Evolutionary conservation across 2,329 filamentous ascomycete species (phyloP).

Genomic region (Bipolaris sorokiniana): DNA sequence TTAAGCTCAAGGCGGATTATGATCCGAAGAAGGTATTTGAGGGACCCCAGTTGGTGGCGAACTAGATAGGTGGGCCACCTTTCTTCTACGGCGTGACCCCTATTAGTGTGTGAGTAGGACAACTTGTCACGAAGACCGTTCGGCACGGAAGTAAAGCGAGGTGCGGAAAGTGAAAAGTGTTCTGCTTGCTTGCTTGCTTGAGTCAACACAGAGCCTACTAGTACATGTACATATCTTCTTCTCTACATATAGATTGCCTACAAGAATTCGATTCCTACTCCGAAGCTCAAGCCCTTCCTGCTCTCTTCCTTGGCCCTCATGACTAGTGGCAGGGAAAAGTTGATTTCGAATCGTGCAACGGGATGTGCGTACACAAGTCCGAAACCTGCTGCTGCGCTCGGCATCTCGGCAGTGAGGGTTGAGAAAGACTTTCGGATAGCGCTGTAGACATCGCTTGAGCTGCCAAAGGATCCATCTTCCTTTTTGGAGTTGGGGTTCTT

Average conservation of each 20-base stretch:
- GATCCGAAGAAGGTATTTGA: slow-evolving; percentile 43
- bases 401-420: slow-evolving; percentile 75
- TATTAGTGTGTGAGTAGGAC: background rate
- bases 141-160: background rate
- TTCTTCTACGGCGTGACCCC: no score
- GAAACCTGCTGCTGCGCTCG: slow-evolving; percentile 84
- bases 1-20: slow-evolving; percentile 41
- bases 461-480: slow-evolving; percentile 52
- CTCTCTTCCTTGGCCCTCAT: slow-evolving; percentile 82
- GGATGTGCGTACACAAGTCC: slow-evolving; percentile 95
- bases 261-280: slow-evolving; percentile 96
- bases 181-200: slow-evolving; percentile 12
- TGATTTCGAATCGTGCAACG: slow-evolving; percentile 90
- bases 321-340: slow-evolving; percentile 88
- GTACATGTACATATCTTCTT: slow-evolving; percentile 7
- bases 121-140: background rate
- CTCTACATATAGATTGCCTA: slow-evolving; percentile 53
- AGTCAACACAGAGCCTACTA: slow-evolving; percentile 8
- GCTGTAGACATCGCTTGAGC: slow-evolving; percentile 57
- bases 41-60: slow-evolving; percentile 35
- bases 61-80: background rate
- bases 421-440: slow-evolving; percentile 68
- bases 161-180: slow-evolving; percentile 3
- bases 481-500: slow-evolving; percentile 57
- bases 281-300: slow-evolving; percentile 90